Evolutionary conservation across 2,329 filamentous ascomycete genomes (phyloP).

Genomic region (Cryphonectria radicalis): DNA sequence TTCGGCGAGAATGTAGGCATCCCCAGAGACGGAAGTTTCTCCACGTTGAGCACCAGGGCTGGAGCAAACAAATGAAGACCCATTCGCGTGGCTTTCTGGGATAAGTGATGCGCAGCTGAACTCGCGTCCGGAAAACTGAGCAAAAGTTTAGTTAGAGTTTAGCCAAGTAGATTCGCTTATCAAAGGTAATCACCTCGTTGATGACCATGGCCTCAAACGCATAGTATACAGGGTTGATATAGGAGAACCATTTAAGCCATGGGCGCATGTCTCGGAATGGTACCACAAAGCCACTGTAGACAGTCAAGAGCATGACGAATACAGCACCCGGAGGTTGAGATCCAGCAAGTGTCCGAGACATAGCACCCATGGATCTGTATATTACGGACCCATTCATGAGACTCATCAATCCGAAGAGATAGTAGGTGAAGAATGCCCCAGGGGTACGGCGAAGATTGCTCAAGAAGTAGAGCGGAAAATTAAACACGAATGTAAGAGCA

Average conservation of each 20-base stretch:
- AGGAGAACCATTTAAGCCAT: conserved; percentile 68
- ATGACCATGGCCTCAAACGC: conserved; percentile 66
- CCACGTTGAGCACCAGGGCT: background rate
- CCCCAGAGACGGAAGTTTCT: background rate
- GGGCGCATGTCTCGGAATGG: conserved; percentile 56
- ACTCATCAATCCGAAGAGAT: background rate
- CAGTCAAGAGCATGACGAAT: conserved; percentile 44
- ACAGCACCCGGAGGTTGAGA: background rate
- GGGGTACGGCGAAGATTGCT: background rate
- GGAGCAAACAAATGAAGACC: background rate
- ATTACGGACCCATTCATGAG: conserved; percentile 36
- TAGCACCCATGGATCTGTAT: background rate
- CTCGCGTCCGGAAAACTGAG: background rate
- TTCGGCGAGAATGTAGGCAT: background rate
- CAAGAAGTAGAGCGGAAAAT: background rate
- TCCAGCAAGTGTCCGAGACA: background rate
- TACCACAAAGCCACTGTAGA: conserved; percentile 54
- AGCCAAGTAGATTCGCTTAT: background rate
- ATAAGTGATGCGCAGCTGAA: background rate
- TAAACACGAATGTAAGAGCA: background rate
- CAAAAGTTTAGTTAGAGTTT: no score
- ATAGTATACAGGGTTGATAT: conserved; percentile 62
- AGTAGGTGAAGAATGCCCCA: conserved; percentile 1
- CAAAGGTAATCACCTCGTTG: conserved; percentile 56
- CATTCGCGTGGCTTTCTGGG: background rate